Conservation (phyloP, 23 red algal species). For the Gracilaria domingensis region DNA sequence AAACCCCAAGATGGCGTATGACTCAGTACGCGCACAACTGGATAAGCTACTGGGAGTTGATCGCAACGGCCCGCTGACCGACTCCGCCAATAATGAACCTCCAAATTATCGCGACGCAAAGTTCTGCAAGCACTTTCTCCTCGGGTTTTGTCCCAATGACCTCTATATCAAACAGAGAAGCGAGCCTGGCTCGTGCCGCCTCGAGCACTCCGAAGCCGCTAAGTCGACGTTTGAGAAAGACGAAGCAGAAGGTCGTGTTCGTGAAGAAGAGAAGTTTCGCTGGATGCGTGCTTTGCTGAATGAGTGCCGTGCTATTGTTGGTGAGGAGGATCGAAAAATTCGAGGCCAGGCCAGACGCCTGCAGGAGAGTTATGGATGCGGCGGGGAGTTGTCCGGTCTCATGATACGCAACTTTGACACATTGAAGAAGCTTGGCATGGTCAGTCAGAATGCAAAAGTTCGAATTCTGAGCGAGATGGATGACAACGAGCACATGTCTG, state of each 20-base stretch:
- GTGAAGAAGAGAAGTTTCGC: constrained; percentile 18
- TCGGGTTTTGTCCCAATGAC: constrained; percentile 83
- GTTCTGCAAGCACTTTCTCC: constrained; percentile 88
- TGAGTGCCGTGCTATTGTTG: constrained; percentile 50
- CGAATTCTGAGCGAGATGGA: constrained; percentile 62
- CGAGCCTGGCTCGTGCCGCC: constrained; percentile 61
- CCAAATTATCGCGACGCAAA: constrained; percentile 72
- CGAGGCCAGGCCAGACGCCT: constrained; percentile 57
- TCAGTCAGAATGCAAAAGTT: constrained; percentile 61
- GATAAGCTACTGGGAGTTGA: constrained; percentile 86
- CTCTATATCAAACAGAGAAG: constrained; percentile 81
- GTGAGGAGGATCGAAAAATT: constrained; percentile 69
- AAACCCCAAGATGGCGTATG: constrained; percentile 76
- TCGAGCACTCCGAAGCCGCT: constrained; percentile 39
- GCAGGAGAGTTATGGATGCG: constrained; percentile 56
- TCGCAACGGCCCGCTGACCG: constrained; percentile 78
- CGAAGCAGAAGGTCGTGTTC: constrained; percentile 15
- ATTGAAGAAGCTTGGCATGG: constrained; percentile 71
- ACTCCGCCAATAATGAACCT: constrained; percentile 39
- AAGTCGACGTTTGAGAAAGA: constrained; percentile 51
- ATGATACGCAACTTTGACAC: constrained; percentile 71
- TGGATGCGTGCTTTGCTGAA: constrained; percentile 53
- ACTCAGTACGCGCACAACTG: constrained; percentile 87
- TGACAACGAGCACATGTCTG: constrained; percentile 43
- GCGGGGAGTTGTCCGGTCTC: constrained; percentile 50